These are phyloP conservation scores for Endogone sp. DNA, from an alignment of 192 early-diverging fungal species.

Conservation along the genomic window DNA sequence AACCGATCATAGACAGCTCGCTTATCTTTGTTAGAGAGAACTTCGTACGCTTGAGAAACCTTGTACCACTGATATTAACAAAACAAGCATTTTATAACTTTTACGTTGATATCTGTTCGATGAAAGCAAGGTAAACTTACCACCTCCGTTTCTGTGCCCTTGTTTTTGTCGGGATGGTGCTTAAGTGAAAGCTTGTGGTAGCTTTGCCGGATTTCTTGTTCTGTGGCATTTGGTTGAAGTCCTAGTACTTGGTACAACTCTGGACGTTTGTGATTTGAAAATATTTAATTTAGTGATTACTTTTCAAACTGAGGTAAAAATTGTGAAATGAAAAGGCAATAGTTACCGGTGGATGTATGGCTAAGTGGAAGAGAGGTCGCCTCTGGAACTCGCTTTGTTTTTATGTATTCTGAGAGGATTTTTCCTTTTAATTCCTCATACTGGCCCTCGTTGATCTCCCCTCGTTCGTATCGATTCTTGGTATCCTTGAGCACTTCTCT, in stretches of 20 bases:
- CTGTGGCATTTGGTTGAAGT: conserved; percentile 67
- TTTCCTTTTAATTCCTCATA: not conserved
- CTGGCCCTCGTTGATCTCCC: not conserved
- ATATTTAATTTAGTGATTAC: not conserved
- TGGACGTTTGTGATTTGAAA: conserved; percentile 12
- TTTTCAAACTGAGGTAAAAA: not conserved
- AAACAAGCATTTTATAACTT: not conserved
- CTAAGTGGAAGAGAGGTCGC: not conserved
- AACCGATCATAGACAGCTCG: conserved; percentile 77
- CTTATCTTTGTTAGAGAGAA: conserved; percentile 73
- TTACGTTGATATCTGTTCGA: not conserved
- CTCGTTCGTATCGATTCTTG: not conserved
- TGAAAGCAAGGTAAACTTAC: not conserved
- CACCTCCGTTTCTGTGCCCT: not conserved
- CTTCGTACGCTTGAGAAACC: conserved; percentile 81
- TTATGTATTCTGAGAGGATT: not conserved
- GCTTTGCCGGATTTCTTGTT: conserved; percentile 93
- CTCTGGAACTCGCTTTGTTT: not conserved
- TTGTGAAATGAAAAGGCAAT: not conserved
- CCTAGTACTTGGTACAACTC: conserved; percentile 91
- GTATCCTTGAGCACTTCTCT: not conserved
- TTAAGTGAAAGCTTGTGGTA: conserved; percentile 96
- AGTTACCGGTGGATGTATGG: not conserved
- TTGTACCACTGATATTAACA: conserved; percentile 58
- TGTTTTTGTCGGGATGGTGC: conserved; percentile 75